A percentile compares a stretch with the other conserved stretches of the same genome.
Evolutionary conservation across 2,329 filamentous ascomycete species (phyloP).

Genomic region (Ceratocystis eucalypticola): DNA sequence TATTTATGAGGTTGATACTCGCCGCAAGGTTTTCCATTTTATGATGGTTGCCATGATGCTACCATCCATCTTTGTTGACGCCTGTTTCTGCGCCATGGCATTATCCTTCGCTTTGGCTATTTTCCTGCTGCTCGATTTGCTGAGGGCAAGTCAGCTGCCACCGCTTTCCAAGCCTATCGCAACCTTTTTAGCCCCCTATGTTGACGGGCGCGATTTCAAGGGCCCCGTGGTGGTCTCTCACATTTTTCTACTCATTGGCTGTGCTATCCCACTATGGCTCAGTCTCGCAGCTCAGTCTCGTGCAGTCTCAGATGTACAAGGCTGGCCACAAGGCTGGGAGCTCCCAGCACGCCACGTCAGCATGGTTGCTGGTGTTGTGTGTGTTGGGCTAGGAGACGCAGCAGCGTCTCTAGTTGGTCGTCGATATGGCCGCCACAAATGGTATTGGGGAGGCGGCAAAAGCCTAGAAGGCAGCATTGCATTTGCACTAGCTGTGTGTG

Average conservation of each 20-base stretch:
- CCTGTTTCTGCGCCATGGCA: constrained; percentile 66
- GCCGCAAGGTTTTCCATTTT: constrained; percentile 93
- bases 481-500: constrained; percentile 66
- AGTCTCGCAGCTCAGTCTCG: constrained; percentile 58
- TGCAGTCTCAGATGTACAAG: constrained; percentile 24
- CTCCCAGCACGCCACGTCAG: constrained; percentile 60
- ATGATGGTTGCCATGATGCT: constrained; percentile 97
- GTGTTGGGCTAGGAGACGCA: constrained; percentile 89
- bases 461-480: constrained; percentile 78
- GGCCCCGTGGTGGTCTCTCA: constrained; percentile 92
- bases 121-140: constrained; percentile 77
- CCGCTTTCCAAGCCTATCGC: constrained; percentile 78
- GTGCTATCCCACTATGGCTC: constrained; percentile 88
- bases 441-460: constrained; percentile 95
- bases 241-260: constrained; percentile 89
- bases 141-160: constrained; percentile 81
- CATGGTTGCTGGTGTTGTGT: constrained; percentile 86
- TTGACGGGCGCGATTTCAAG: constrained; percentile 82
- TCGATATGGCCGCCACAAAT: constrained; percentile 74
- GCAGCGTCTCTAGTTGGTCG: constrained; percentile 83
- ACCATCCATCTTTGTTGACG: constrained; percentile 75
- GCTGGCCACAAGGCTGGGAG: constrained; percentile 51
- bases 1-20: constrained; percentile 82
- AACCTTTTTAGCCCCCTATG: constrained; percentile 78
- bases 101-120: constrained; percentile 66